These are phyloP conservation scores for Maudiozyma turicensis DNA, from an alignment of 805 yeast species.

Conservation along the genomic window DNA sequence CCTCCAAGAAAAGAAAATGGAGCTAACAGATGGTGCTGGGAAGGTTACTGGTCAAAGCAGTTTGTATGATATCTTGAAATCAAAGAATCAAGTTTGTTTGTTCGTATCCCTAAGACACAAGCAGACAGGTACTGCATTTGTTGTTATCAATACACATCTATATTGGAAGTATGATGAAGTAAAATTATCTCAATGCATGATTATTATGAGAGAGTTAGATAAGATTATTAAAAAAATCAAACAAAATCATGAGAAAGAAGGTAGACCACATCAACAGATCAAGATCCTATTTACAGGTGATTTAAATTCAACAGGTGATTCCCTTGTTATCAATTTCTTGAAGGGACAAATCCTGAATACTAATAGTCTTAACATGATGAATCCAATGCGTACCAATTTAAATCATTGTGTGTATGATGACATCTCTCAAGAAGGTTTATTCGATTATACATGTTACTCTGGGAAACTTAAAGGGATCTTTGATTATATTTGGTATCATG, in stretches of 20 bases:
- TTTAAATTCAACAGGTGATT: constrained; percentile 42
- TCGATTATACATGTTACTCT: constrained; percentile 39
- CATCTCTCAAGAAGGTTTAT: constrained; percentile 19
- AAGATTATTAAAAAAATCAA: constrained; percentile 19
- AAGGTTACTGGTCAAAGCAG: constrained; percentile 18
- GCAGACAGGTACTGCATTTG: constrained; percentile 31
- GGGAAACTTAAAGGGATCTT: constrained; percentile 41
- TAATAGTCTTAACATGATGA: constrained; percentile 20
- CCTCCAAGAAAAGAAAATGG: constrained; percentile 13
- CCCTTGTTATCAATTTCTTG: constrained; percentile 40
- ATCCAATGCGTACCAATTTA: constrained; percentile 26
- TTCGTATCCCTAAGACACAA: constrained; percentile 41
- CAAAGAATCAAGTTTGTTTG: constrained; percentile 49
- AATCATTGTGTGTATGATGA: constrained; percentile 28
- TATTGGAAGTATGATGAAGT: constrained; percentile 54
- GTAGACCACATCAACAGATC: constrained; percentile 12
- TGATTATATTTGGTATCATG: constrained; percentile 50
- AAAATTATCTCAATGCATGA: constrained; percentile 43
- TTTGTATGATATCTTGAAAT: constrained; percentile 29
- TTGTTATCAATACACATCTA: constrained; percentile 50
- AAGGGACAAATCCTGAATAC: constrained; percentile 27
- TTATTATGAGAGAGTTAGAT: constrained; percentile 31
- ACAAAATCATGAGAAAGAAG: constrained; percentile 1
- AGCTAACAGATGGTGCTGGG: constrained; percentile 27
- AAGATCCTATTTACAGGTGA: constrained; percentile 46